phyloP scores from a whole-genome alignment of 129 eudicot genomes.

The Chrysanthemum lavandulifolium region DNA sequence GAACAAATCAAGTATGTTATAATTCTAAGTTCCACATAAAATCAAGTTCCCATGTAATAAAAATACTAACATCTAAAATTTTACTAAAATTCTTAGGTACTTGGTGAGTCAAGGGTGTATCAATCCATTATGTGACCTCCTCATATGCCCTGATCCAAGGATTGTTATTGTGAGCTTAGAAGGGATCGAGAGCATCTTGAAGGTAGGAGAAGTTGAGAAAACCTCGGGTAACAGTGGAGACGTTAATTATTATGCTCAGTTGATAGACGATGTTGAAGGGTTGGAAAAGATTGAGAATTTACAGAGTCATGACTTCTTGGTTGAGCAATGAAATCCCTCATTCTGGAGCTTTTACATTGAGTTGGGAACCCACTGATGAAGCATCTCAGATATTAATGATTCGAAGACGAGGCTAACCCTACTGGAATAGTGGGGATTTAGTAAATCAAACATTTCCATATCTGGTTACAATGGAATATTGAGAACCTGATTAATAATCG shows the following conservation, averaged over 20 bases:
- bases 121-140: constrained; percentile 87
- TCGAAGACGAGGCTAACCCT: too few species aligned
- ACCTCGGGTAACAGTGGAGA: constrained; percentile 57
- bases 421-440: too few species aligned
- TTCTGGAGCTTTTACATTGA: too few species aligned
- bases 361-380: too few species aligned
- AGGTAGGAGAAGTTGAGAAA: constrained; percentile 89
- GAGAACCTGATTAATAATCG: too few species aligned
- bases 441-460: too few species aligned
- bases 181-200: constrained; percentile 86
- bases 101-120: constrained; percentile 82
- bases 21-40: neutral
- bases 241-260: constrained; percentile 65
- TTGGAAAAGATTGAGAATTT: constrained; percentile 83
- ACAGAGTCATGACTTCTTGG: constrained; percentile 55
- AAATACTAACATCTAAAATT: neutral
- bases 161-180: constrained; percentile 77
- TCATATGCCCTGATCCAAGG: constrained; percentile 83
- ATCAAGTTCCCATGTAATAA: neutral
- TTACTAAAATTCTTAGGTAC: constrained; percentile 40
- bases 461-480: too few species aligned
- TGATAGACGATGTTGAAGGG: constrained; percentile 88
- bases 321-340: constrained; percentile 52
- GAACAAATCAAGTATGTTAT: constrained; percentile 68
- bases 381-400: too few species aligned